A percentile compares a stretch with the other conserved stretches of the same genome.
These are phyloP conservation scores for Fusarium succisae DNA, from an alignment of 2,329 filamentous ascomycete species.

Conservation along the genomic window DNA sequence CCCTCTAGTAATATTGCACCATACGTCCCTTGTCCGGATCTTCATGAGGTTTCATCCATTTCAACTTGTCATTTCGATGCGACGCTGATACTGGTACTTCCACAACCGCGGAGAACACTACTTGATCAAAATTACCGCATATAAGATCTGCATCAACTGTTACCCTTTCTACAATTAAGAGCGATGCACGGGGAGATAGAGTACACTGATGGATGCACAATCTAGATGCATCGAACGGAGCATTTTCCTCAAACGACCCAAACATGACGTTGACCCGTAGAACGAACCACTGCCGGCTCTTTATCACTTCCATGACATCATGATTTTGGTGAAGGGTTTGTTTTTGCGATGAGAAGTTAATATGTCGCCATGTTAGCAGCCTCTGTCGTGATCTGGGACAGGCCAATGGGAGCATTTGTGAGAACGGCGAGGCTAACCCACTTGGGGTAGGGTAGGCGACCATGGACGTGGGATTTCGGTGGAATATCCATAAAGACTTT, in stretches of 20 bases:
- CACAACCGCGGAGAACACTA: fast-evolving
- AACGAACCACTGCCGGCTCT: neutral
- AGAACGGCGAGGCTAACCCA: neutral
- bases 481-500: fast-evolving
- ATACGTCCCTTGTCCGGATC: constrained; percentile 12
- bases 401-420: constrained; percentile 4
- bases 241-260: neutral
- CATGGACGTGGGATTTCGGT: neutral
- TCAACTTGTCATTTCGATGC: neutral
- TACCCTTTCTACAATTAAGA: neutral
- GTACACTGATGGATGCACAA: neutral
- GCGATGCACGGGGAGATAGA: neutral
- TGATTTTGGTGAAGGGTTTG: neutral
- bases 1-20: constrained; percentile 7
- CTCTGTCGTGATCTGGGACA: constrained; percentile 4
- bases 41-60: constrained; percentile 2
- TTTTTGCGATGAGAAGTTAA: neutral
- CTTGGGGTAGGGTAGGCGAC: neutral
- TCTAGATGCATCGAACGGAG: neutral
- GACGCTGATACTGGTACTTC: neutral
- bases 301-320: constrained; percentile 6
- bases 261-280: neutral
- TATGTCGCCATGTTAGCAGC: constrained; percentile 25
- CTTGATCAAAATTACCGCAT: neutral
- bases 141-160: neutral